Evolutionary conservation across 768 basidiomycete genomes (phyloP).

Genomic region (Amanita exitialis): DNA sequence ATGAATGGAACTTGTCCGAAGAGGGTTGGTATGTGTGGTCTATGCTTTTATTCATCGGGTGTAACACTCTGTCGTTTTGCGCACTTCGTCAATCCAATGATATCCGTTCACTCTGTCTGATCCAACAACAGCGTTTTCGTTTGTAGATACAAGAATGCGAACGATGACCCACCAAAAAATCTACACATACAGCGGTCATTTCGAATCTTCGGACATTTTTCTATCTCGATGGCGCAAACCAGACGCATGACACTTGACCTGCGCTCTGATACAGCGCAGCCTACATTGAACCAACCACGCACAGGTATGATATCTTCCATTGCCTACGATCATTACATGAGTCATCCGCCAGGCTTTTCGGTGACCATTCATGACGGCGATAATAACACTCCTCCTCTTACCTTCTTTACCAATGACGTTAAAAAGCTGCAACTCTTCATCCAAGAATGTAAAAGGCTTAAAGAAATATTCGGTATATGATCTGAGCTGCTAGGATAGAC

Average conservation of each 20-base stretch:
- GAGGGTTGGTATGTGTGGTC: slow-evolving; percentile 7
- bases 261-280: slow-evolving; percentile 12
- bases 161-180: slow-evolving; percentile 17
- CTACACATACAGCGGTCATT: slow-evolving; percentile 39
- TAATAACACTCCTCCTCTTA: slow-evolving; percentile 21
- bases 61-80: background rate
- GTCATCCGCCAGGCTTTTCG: slow-evolving; percentile 31
- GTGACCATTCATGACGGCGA: slow-evolving; percentile 36
- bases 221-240: slow-evolving; percentile 48
- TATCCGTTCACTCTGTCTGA: background rate
- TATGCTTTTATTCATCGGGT: background rate
- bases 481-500: background rate
- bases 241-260: slow-evolving; percentile 28
- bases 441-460: slow-evolving; percentile 48
- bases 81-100: background rate
- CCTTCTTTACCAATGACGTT: slow-evolving; percentile 37
- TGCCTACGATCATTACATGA: background rate
- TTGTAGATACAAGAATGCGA: slow-evolving; percentile 26
- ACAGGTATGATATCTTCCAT: slow-evolving; percentile 25
- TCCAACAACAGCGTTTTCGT: slow-evolving; percentile 33
- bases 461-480: slow-evolving; percentile 36
- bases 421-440: slow-evolving; percentile 36
- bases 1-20: slow-evolving; percentile 6
- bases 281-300: slow-evolving; percentile 23
- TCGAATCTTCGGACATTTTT: slow-evolving; percentile 47